Evolutionary conservation across 345 rosid genomes (phyloP).

Genomic region (Aethionema arabicum): DNA sequence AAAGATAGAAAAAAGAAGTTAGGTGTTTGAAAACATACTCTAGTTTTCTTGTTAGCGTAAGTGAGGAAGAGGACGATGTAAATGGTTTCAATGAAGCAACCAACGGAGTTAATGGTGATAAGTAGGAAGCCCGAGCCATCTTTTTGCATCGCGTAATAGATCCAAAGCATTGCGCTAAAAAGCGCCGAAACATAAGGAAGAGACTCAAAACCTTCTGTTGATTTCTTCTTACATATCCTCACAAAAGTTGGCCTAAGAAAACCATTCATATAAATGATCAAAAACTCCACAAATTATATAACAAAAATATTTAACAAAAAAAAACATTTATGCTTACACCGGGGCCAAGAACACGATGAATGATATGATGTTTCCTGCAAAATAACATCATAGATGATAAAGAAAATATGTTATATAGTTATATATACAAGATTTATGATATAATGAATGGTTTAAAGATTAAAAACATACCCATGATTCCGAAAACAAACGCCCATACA

Average conservation of each 20-base stretch:
- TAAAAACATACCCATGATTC: slow-evolving; percentile 35
- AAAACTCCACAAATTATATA: too few species aligned
- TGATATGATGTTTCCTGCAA: slow-evolving; percentile 67
- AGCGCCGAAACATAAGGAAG: slow-evolving; percentile 70
- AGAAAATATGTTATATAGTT: not conserved
- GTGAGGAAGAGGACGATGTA: slow-evolving; percentile 59
- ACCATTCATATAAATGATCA: too few species aligned
- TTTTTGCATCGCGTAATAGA: slow-evolving; percentile 63
- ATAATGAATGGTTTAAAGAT: slow-evolving; percentile 1
- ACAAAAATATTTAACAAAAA: not conserved
- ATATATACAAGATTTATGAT: not conserved
- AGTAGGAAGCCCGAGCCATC: slow-evolving; percentile 54
- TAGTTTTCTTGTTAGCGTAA: slow-evolving; percentile 51
- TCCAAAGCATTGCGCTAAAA: slow-evolving; percentile 65
- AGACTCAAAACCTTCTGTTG: slow-evolving; percentile 68
- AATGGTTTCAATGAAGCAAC: slow-evolving; percentile 58
- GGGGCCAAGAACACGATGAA: slow-evolving; percentile 64
- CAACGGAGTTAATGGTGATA: slow-evolving; percentile 60
- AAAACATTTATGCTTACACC: slow-evolving; percentile 45
- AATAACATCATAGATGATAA: not conserved
- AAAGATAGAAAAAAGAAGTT: not conserved
- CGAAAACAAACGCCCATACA: slow-evolving; percentile 38
- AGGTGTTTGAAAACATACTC: slow-evolving; percentile 41
- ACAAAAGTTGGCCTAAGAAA: slow-evolving; percentile 62
- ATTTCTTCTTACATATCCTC: slow-evolving; percentile 59